Conservation (phyloP, 495 filamentous ascomycete species). For the Penicillium desertorum region DNA sequence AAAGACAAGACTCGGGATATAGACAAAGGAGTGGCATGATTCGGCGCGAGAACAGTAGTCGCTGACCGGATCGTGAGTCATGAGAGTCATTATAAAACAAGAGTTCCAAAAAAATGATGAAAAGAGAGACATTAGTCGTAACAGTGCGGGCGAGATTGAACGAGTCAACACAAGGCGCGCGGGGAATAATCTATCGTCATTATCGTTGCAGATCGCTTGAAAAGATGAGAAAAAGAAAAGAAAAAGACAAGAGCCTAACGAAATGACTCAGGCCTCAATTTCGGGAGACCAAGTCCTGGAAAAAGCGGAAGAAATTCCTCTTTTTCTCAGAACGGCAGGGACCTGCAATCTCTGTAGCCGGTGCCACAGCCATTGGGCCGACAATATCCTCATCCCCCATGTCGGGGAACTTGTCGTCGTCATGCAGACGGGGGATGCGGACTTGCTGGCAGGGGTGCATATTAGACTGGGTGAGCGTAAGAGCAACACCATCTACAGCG, state of each 20-base stretch:
- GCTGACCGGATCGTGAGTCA: slow-evolving; percentile 31
- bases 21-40: slow-evolving; percentile 40
- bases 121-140: slow-evolving; percentile 41
- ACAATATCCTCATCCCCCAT: slow-evolving; percentile 89
- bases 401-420: slow-evolving; percentile 80
- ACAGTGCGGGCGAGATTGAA: slow-evolving; percentile 26
- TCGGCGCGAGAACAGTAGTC: slow-evolving; percentile 45
- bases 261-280: slow-evolving; percentile 21
- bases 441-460: slow-evolving; percentile 46
- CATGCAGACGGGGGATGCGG: slow-evolving; percentile 61
- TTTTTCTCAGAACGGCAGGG: slow-evolving; percentile 41
- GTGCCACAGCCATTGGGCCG: slow-evolving; percentile 72
- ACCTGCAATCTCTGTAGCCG: slow-evolving; percentile 33
- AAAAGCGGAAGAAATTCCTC: slow-evolving; percentile 49
- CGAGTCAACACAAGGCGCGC: neutral
- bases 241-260: slow-evolving; percentile 6
- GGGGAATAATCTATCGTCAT: slow-evolving; percentile 29
- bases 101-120: slow-evolving; percentile 1
- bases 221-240: slow-evolving; percentile 7
- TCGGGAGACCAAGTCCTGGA: slow-evolving; percentile 45
- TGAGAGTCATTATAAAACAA: slow-evolving; percentile 33
- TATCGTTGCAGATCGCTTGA: slow-evolving; percentile 26
- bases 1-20: slow-evolving; percentile 18
- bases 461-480: slow-evolving; percentile 47
- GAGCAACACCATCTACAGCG: slow-evolving; percentile 32